phyloP scores from a whole-genome alignment of 352 stramenopile species.

The Pythium periplocum region DNA sequence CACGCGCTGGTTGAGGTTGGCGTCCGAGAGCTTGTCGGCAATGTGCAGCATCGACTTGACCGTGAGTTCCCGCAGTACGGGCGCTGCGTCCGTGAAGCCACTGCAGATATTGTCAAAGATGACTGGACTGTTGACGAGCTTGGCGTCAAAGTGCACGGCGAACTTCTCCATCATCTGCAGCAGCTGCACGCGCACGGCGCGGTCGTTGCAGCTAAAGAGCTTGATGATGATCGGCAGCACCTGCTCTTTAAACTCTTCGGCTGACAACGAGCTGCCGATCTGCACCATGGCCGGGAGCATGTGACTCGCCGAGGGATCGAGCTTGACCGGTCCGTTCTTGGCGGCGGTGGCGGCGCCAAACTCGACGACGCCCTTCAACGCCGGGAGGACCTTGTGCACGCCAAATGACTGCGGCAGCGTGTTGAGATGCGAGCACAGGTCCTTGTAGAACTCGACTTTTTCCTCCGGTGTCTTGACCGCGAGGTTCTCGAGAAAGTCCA shows the following conservation, averaged over 20 bases:
- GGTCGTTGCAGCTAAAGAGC: slow-evolving; percentile 90
- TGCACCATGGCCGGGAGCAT: slow-evolving; percentile 87
- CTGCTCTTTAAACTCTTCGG: slow-evolving; percentile 83
- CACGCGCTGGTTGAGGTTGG: slow-evolving; percentile 89
- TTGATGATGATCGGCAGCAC: slow-evolving; percentile 87
- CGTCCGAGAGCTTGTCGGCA: slow-evolving; percentile 85
- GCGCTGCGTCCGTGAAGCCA: slow-evolving; percentile 87
- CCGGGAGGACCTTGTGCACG: slow-evolving; percentile 84
- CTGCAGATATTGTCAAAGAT: slow-evolving; percentile 91
- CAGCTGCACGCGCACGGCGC: slow-evolving; percentile 85
- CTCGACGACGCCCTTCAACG: slow-evolving; percentile 77
- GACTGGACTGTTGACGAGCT: slow-evolving; percentile 86
- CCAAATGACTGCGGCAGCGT: slow-evolving; percentile 66
- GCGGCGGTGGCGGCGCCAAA: slow-evolving; percentile 52
- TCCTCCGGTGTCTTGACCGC: slow-evolving; percentile 91
- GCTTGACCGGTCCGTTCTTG: slow-evolving; percentile 62
- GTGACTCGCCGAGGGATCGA: slow-evolving; percentile 82
- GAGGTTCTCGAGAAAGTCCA: slow-evolving; percentile 93
- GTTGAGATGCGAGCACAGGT: slow-evolving; percentile 69
- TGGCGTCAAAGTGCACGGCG: slow-evolving; percentile 83
- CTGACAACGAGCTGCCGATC: slow-evolving; percentile 67
- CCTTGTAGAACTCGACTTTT: slow-evolving; percentile 94
- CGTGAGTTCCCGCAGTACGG: slow-evolving; percentile 86
- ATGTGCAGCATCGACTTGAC: slow-evolving; percentile 92
- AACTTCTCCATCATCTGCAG: slow-evolving; percentile 91